Evolutionary conservation across 495 filamentous ascomycete genomes (phyloP).

Genomic region (Talaromyces stipitatus): DNA sequence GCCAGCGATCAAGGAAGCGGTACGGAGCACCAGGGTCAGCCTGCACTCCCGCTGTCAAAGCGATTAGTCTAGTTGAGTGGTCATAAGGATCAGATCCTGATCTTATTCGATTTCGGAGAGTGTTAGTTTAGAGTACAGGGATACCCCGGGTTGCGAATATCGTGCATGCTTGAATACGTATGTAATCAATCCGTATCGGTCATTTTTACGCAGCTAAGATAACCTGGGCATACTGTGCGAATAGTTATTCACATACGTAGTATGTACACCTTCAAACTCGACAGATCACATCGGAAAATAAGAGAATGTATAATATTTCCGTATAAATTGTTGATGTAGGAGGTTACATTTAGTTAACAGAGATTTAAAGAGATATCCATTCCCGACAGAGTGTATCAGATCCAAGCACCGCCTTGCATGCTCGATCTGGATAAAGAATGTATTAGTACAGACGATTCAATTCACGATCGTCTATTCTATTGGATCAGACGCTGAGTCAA

Average conservation of each 20-base stretch:
- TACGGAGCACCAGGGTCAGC: too few species aligned
- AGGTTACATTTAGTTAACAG: too few species aligned
- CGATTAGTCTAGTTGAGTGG: too few species aligned
- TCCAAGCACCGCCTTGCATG: neutral
- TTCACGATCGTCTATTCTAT: neutral
- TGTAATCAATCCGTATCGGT: neutral
- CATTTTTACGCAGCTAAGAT: too few species aligned
- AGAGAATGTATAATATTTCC: too few species aligned
- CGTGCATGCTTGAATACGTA: neutral
- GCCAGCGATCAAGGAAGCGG: neutral
- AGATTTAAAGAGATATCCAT: neutral
- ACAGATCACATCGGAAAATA: too few species aligned
- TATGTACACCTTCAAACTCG: too few species aligned
- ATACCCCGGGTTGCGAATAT: neutral
- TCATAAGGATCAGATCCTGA: neutral
- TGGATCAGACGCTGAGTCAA: neutral
- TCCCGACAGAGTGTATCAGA: neutral
- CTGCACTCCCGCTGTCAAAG: neutral
- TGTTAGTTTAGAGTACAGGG: neutral
- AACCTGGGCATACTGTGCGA: too few species aligned
- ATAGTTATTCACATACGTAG: too few species aligned
- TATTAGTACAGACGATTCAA: neutral
- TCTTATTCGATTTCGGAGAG: neutral
- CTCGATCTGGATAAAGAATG: neutral
- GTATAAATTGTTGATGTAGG: too few species aligned